These are phyloP conservation scores for Phaeosphaeria sp. DNA, from an alignment of 2,329 filamentous ascomycete genomes.

Conservation along the genomic window DNA sequence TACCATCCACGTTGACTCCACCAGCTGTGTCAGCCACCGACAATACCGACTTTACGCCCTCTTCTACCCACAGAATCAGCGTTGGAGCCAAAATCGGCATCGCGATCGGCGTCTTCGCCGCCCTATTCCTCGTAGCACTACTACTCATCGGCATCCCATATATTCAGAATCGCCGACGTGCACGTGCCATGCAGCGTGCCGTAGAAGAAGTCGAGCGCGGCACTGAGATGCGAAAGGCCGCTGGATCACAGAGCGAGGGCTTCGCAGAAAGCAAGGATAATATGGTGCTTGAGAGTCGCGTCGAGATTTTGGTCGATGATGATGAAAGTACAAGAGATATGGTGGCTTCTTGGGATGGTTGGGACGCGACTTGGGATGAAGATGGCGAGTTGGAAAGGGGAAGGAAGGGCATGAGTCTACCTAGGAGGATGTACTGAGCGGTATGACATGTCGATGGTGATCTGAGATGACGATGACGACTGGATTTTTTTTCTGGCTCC, in stretches of 20 bases:
- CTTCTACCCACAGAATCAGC: constrained; percentile 7
- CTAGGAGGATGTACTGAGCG: constrained; percentile 19
- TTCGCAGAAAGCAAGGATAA: constrained; percentile 24
- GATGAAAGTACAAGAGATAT: constrained; percentile 14
- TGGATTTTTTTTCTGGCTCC: background rate
- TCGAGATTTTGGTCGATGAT: constrained; percentile 30
- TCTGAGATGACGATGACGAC: background rate
- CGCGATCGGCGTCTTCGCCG: constrained; percentile 4
- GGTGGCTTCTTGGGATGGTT: constrained; percentile 13
- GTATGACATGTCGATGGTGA: background rate
- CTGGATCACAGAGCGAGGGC: background rate
- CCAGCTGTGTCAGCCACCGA: background rate
- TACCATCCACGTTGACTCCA: background rate
- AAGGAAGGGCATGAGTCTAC: constrained; percentile 23
- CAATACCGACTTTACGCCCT: background rate
- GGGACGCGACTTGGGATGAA: constrained; percentile 9
- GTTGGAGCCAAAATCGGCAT: constrained; percentile 12
- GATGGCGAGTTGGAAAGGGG: constrained; percentile 10
- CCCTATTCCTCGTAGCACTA: constrained; percentile 13
- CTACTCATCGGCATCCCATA: constrained; percentile 18
- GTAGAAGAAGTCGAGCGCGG: constrained; percentile 28
- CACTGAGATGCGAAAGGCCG: constrained; percentile 4
- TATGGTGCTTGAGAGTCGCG: constrained; percentile 32
- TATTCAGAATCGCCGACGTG: constrained; percentile 22
- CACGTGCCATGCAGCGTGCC: constrained; percentile 21